Base-by-base conservation (phyloP, 129 eudicot genomes). In the Saposhnikovia divaricata region DNA sequence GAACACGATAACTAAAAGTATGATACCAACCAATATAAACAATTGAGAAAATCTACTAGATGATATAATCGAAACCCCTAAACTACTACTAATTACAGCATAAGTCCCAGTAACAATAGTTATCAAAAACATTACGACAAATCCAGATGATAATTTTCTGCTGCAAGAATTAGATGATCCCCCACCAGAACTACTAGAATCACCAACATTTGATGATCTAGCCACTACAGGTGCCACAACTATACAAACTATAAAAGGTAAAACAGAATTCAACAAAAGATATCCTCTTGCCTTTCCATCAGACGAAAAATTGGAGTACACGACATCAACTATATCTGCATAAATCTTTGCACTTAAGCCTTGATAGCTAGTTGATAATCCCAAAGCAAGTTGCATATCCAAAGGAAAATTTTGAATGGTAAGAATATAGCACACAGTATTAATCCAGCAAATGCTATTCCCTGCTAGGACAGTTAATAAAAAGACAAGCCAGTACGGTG, bases 371-470 rank as follows among this genome's bases (percentile, higher is more conserved):
- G 98, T 92, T 0, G 98, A 85, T 37, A 95, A 61, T 2, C 98
- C 98, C 13, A 92, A 86, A 2, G 98, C 96, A 18, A 89, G 74
- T 68, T 87, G 92, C 10, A 89, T 85, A 80, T 90, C 97, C 2
- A 87, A 70, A 1, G 98, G 96, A 84, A 95, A 95, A 38, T 90
- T 95, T 34, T 85, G 79, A 13, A 95, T 90, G 21, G 90, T 81
- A 69, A 92, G 80, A 57, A 92, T 77, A 40, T 95, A 95, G 75
- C 93, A 87, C 51, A 95, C 98, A 0, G 98, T 95, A 65, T 95
- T 95, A 74, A 95, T 90, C 98, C 98, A 95, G 57, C 94, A 95
- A 16, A 92, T 92, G 83, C 97, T 90, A 77, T 90, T 92, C 44
- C 98, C 97, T 9, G 96, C 93, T 70, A 92, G 59, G 78, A 86